Evolutionary conservation across 495 filamentous ascomycete species (phyloP).

Genomic region (Neurospora terricola): DNA sequence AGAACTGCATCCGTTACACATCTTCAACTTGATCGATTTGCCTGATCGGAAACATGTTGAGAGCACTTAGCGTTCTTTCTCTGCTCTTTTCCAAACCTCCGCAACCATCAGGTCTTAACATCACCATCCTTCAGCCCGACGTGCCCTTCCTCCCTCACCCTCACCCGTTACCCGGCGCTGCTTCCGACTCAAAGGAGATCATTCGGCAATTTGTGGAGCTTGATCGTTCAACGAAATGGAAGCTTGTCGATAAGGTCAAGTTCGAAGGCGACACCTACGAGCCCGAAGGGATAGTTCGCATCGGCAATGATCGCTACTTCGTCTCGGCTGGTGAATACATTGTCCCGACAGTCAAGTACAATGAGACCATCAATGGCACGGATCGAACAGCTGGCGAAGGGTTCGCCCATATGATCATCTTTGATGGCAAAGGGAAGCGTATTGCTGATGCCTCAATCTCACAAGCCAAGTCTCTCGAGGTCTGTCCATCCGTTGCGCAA

Average conservation of each 20-base stretch:
- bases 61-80: background rate
- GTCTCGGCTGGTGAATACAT: constrained; percentile 23
- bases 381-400: constrained; percentile 23
- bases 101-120: constrained; percentile 1
- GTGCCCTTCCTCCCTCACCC: constrained; percentile 8
- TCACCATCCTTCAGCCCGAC: constrained; percentile 5
- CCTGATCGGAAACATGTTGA: background rate
- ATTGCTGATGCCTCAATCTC: constrained; percentile 29
- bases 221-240: constrained; percentile 21
- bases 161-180: constrained; percentile 20
- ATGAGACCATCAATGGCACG: constrained; percentile 21
- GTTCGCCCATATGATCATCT: constrained; percentile 26
- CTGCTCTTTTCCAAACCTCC: background rate
- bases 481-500: background rate
- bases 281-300: constrained; percentile 26
- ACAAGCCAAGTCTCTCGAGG: constrained; percentile 13
- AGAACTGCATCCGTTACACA: background rate
- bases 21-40: background rate
- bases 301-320: constrained; percentile 24
- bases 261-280: constrained; percentile 31
- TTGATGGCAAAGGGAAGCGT: constrained; percentile 19
- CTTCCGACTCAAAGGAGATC: constrained; percentile 20
- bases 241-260: constrained; percentile 19
- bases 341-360: constrained; percentile 16
- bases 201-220: constrained; percentile 20